phyloP scores from a whole-genome alignment of 225 moss, liverwort and hornwort genomes.

The Anthoceros angustus region DNA sequence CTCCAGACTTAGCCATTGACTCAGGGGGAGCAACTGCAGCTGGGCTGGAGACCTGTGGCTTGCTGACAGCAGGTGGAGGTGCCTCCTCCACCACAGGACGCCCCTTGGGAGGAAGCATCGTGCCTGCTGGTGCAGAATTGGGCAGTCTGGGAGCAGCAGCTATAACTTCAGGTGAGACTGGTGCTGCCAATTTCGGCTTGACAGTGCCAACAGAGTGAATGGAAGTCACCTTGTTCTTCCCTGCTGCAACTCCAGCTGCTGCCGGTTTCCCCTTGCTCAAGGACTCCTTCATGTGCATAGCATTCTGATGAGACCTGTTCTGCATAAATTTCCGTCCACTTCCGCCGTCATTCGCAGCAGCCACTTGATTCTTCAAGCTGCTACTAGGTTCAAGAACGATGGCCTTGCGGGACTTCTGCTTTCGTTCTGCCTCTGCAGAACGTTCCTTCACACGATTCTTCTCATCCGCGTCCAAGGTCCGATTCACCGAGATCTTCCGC shows the following conservation, averaged over 20 bases:
- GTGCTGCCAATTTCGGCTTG: conserved; percentile 1
- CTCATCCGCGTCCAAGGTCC: conserved; percentile 70
- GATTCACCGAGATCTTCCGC: conserved; percentile 75
- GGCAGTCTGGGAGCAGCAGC: neutral
- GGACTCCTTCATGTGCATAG: neutral
- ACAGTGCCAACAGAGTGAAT: neutral
- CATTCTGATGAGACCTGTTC: neutral
- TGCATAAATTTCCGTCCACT: conserved; percentile 2
- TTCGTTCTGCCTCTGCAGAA: conserved; percentile 72
- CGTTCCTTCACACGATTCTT: conserved; percentile 87
- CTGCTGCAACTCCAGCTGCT: neutral
- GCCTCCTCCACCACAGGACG: conserved; percentile 41
- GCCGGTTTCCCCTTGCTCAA: neutral
- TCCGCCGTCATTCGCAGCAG: conserved; percentile 6
- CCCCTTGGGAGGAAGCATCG: conserved; percentile 16
- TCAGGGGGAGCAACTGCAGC: conserved; percentile 35
- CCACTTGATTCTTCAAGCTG: neutral
- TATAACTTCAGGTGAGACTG: neutral
- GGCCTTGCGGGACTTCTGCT: conserved; percentile 70
- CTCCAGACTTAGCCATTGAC: conserved; percentile 33
- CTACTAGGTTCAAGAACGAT: conserved; percentile 4
- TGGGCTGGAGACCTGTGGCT: conserved; percentile 61
- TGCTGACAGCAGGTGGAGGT: conserved; percentile 25
- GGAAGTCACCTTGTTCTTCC: neutral
- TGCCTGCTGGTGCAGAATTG: neutral